Percentiles rank a stretch among this genome's conserved stretches.
These are phyloP conservation scores for Platanus orientalis DNA, from an alignment of 164 flowering plant species.

Conservation along the genomic window DNA sequence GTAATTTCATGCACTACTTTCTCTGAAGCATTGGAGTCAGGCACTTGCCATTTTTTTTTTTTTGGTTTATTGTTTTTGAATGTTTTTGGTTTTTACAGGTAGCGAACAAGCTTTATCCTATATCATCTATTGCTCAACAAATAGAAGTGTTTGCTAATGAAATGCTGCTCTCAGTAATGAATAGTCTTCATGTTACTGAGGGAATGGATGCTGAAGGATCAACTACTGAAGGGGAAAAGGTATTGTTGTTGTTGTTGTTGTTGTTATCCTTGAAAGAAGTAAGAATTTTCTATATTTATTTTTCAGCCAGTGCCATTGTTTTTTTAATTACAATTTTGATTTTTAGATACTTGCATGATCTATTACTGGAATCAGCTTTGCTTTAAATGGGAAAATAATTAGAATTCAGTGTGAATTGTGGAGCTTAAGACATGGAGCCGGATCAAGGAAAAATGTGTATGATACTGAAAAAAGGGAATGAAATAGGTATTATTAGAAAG, in stretches of 20 bases:
- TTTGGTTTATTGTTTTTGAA: slow-evolving; percentile 10
- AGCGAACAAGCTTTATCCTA: slow-evolving; percentile 90
- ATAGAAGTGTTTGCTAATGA: slow-evolving; percentile 91
- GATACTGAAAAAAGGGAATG: no score
- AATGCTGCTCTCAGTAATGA: slow-evolving; percentile 50
- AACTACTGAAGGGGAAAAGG: slow-evolving; percentile 40
- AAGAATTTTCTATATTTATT: neutral
- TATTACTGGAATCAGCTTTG: no score
- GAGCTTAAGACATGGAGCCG: no score
- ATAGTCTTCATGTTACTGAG: slow-evolving; percentile 25
- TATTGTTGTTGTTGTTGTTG: slow-evolving; percentile 13
- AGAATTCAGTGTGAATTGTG: no score
- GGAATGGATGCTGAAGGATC: slow-evolving; percentile 35
- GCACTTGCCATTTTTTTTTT: neutral
- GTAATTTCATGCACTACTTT: slow-evolving; percentile 34
- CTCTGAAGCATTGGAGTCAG: neutral
- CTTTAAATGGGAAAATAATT: no score
- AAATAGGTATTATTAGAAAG: no score
- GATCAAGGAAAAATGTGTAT: no score
- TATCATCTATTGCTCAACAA: slow-evolving; percentile 59
- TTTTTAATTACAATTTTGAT: no score
- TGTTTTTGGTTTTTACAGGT: slow-evolving; percentile 48
- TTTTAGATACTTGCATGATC: no score
- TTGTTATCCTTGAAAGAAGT: neutral
- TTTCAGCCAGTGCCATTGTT: no score